Percentiles rank a stretch among this genome's conserved stretches.
These are phyloP conservation scores for Stemphylium beticola DNA, from an alignment of 2,329 filamentous ascomycete species.

Conservation along the genomic window DNA sequence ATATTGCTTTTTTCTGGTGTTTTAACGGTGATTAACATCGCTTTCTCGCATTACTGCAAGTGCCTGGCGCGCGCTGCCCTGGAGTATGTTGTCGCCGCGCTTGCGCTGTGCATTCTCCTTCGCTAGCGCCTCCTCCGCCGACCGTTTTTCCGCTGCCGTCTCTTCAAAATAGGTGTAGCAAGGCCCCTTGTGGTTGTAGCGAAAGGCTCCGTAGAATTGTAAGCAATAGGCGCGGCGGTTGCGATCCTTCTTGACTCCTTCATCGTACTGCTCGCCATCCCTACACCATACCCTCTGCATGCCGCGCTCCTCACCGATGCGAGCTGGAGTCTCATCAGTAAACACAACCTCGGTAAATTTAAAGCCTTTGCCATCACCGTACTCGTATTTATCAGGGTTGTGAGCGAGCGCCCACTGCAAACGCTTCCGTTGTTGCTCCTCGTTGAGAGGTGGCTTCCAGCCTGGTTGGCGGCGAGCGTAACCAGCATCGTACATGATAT, in stretches of 20 bases:
- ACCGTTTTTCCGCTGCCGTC: slow-evolving; percentile 1
- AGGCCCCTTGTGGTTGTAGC: slow-evolving; percentile 7
- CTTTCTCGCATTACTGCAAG: neutral
- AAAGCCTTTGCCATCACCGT: neutral
- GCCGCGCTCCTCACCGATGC: slow-evolving; percentile 3
- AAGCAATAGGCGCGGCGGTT: neutral
- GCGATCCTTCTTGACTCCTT: neutral
- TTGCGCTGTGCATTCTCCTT: too few relatives aligned
- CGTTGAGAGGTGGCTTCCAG: neutral
- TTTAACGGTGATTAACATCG: neutral
- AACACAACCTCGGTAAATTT: neutral
- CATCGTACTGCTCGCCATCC: neutral
- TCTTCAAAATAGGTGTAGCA: neutral
- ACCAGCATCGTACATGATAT: neutral
- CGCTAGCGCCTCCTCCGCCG: neutral
- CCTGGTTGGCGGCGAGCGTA: neutral
- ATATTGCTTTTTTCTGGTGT: neutral
- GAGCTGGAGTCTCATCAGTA: slow-evolving; percentile 8
- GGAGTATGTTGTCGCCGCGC: too few relatives aligned
- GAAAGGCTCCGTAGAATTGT: slow-evolving; percentile 6
- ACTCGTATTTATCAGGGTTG: slow-evolving; percentile 4
- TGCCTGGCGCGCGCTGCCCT: neutral
- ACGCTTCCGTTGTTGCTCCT: neutral
- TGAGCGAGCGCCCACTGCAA: neutral
- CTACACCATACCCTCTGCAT: neutral